Conservation (phyloP, 1,284 basidiomycete species). For the Ceratobasidium sp. region DNA sequence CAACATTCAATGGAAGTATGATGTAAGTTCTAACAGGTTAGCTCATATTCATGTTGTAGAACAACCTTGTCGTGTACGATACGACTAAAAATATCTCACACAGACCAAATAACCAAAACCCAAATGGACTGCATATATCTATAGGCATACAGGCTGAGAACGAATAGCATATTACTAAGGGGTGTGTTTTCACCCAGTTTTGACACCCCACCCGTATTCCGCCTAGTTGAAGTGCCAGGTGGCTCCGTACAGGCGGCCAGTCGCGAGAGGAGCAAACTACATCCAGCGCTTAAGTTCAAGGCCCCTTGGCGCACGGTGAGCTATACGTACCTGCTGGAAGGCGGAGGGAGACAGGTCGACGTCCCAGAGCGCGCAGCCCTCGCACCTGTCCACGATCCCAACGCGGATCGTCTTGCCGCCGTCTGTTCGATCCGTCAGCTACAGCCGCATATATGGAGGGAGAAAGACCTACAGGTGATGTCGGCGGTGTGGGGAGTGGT, state of each 20-base stretch:
- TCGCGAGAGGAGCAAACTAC: conserved; percentile 29
- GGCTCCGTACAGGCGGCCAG: conserved; percentile 36
- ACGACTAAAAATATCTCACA: too few relatives aligned
- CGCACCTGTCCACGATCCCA: conserved; percentile 33
- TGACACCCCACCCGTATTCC: too few relatives aligned
- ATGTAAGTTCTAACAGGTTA: too few relatives aligned
- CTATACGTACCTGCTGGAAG: conserved; percentile 32
- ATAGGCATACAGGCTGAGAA: too few relatives aligned
- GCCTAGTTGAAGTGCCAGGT: conserved; percentile 38
- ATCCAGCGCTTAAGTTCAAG: neutral
- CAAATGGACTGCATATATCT: too few relatives aligned
- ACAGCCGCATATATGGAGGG: neutral
- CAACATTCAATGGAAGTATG: too few relatives aligned
- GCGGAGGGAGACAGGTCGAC: conserved; percentile 35
- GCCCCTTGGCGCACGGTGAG: too few relatives aligned
- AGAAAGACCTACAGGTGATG: conserved; percentile 3
- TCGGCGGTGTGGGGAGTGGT: neutral
- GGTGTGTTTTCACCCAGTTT: too few relatives aligned
- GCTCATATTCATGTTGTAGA: too few relatives aligned
- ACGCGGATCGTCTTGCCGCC: conserved; percentile 18
- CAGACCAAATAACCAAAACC: too few relatives aligned
- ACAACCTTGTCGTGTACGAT: too few relatives aligned
- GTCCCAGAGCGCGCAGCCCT: conserved; percentile 31
- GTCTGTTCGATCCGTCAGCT: neutral
- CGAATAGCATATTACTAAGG: too few relatives aligned